Conservation (phyloP, 2,329 filamentous ascomycete genomes). For the Phaeosphaeriaceae sp. region DNA sequence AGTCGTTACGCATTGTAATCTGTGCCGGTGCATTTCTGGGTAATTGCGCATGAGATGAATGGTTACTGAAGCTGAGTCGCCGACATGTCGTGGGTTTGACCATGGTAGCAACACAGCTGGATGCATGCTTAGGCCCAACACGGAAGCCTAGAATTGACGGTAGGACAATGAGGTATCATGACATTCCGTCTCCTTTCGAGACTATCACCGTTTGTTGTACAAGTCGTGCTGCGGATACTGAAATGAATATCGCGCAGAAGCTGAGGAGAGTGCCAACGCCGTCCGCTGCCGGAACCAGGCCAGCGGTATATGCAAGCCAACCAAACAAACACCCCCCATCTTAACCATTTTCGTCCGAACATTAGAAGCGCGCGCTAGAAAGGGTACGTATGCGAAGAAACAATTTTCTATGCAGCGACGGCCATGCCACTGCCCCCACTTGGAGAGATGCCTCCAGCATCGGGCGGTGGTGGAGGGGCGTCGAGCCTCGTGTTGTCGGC, state of each 20-base stretch:
- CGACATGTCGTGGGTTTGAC: background rate
- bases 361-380: constrained; percentile 26
- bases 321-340: constrained; percentile 29
- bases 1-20: background rate
- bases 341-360: constrained; percentile 16
- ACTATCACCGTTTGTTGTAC: constrained; percentile 29
- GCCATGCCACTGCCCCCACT: constrained; percentile 29
- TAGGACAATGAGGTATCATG: background rate
- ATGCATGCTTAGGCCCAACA: background rate
- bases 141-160: background rate
- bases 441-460: constrained; percentile 25
- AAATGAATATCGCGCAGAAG: constrained; percentile 46
- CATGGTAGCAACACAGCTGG: background rate
- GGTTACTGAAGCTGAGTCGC: background rate
- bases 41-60: background rate
- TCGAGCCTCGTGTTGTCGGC: constrained; percentile 87
- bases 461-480: constrained; percentile 56
- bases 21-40: background rate
- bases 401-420: constrained; percentile 30
- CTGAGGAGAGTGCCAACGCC: constrained; percentile 48
- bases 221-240: constrained; percentile 37
- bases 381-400: constrained; percentile 18
- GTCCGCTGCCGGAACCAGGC: constrained; percentile 33
- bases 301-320: constrained; percentile 40
- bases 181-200: background rate